phyloP scores from a whole-genome alignment of 192 early-diverging fungal species.

The Haplosporangium gracile region DNA sequence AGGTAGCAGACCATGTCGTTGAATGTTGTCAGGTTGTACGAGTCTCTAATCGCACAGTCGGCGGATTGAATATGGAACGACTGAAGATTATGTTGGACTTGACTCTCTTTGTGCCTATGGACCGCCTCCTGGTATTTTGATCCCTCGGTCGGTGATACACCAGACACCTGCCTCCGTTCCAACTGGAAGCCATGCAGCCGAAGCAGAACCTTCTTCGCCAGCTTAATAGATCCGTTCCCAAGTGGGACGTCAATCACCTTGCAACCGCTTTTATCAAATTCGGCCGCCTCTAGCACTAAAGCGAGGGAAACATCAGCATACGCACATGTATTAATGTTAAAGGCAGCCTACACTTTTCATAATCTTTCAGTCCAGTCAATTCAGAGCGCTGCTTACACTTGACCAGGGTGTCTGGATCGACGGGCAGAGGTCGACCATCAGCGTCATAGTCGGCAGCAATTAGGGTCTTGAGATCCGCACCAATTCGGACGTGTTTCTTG shows the following conservation, averaged over 20 bases:
- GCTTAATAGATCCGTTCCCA: background rate
- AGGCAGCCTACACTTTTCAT: background rate
- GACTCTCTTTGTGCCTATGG: background rate
- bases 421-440: background rate
- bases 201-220: slow-evolving; percentile 14
- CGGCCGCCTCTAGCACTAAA: slow-evolving; percentile 9
- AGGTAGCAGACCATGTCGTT: slow-evolving; percentile 6
- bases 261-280: background rate
- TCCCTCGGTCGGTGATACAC: background rate
- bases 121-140: background rate
- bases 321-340: background rate
- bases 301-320: background rate
- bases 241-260: background rate
- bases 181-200: slow-evolving; percentile 2
- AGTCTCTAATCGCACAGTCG: slow-evolving; percentile 15
- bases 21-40: slow-evolving; percentile 10
- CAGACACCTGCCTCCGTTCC: background rate
- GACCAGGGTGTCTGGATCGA: background rate
- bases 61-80: slow-evolving; percentile 9
- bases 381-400: background rate
- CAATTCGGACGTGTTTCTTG: background rate
- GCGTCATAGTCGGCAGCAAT: background rate
- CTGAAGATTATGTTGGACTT: background rate
- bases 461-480: background rate
- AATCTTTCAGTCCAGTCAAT: background rate